phyloP scores from a whole-genome alignment of 2,329 filamentous ascomycete genomes.

The Microdochium paspali region DNA sequence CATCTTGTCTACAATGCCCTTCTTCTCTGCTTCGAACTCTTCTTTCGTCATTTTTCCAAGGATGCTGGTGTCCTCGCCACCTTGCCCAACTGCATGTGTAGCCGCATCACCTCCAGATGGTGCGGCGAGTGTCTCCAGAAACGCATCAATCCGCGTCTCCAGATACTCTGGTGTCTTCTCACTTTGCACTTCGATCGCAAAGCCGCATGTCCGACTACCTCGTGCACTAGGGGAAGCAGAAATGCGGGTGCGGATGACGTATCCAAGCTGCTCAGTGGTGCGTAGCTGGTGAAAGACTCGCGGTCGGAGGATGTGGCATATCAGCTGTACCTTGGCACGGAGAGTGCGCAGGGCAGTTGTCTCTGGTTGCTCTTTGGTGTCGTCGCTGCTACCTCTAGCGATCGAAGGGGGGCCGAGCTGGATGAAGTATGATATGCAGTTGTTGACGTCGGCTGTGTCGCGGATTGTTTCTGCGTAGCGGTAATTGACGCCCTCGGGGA shows the following conservation, averaged over 20 bases:
- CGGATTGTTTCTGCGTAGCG: slow-evolving; percentile 72
- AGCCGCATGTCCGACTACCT: slow-evolving; percentile 70
- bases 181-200: slow-evolving; percentile 87
- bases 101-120: background rate
- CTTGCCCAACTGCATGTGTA: background rate
- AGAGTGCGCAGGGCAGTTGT: slow-evolving; percentile 30
- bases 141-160: slow-evolving; percentile 78
- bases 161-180: slow-evolving; percentile 78
- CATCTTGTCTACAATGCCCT: slow-evolving; percentile 79
- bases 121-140: slow-evolving; percentile 48
- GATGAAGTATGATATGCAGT: slow-evolving; percentile 73
- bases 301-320: slow-evolving; percentile 87
- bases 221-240: slow-evolving; percentile 39
- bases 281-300: slow-evolving; percentile 89
- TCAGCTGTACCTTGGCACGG: slow-evolving; percentile 68
- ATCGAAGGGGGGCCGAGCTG: slow-evolving; percentile 62
- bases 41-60: slow-evolving; percentile 68
- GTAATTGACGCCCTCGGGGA: slow-evolving; percentile 74
- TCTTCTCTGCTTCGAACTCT: slow-evolving; percentile 86
- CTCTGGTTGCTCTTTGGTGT: background rate
- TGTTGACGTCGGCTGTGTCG: slow-evolving; percentile 82
- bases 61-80: slow-evolving; percentile 40
- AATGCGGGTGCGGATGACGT: slow-evolving; percentile 71
- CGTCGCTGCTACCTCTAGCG: slow-evolving; percentile 1
- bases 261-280: slow-evolving; percentile 95